phyloP scores from a whole-genome alignment of 2,329 filamentous ascomycete species.

The Hymenotorrendiella dingleyae region DNA sequence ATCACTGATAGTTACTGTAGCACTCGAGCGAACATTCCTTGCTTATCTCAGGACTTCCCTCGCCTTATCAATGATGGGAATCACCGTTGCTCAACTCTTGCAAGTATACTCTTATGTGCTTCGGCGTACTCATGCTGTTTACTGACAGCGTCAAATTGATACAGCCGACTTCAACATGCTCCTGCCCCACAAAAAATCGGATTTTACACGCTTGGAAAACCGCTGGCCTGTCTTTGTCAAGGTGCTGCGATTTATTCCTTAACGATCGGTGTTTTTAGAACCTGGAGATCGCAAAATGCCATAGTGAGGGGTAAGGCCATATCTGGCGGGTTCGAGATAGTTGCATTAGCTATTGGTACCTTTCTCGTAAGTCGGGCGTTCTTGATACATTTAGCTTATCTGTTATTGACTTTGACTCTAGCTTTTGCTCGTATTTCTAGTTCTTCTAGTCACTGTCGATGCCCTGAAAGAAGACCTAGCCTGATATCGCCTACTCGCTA shows the following conservation, averaged over 20 bases:
- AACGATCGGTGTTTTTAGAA: slow-evolving; percentile 50
- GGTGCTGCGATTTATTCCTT: slow-evolving; percentile 35
- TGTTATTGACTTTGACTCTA: slow-evolving; percentile 10
- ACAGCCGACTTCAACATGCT: slow-evolving; percentile 39
- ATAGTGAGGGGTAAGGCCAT: slow-evolving; percentile 51
- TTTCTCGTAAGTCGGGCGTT: slow-evolving; percentile 39
- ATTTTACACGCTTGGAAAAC: slow-evolving; percentile 55
- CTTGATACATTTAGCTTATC: neutral
- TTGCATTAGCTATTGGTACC: slow-evolving; percentile 39
- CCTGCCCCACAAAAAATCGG: slow-evolving; percentile 40
- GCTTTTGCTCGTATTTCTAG: slow-evolving; percentile 26
- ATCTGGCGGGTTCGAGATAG: slow-evolving; percentile 54
- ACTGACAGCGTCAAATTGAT: no score
- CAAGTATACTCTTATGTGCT: slow-evolving; percentile 16
- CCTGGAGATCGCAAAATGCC: slow-evolving; percentile 55
- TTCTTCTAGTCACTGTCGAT: slow-evolving; percentile 26
- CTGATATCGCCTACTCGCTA: neutral
- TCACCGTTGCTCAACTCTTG: slow-evolving; percentile 63
- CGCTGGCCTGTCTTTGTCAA: slow-evolving; percentile 43
- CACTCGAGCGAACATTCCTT: slow-evolving; percentile 69
- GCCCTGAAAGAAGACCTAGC: slow-evolving; percentile 24
- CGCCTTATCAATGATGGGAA: slow-evolving; percentile 61
- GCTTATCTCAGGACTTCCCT: slow-evolving; percentile 67
- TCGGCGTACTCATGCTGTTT: no score
- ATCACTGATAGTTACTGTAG: slow-evolving; percentile 34